Base-by-base conservation (phyloP, 2,329 filamentous ascomycete genomes). In the Lachnellula cervina region DNA sequence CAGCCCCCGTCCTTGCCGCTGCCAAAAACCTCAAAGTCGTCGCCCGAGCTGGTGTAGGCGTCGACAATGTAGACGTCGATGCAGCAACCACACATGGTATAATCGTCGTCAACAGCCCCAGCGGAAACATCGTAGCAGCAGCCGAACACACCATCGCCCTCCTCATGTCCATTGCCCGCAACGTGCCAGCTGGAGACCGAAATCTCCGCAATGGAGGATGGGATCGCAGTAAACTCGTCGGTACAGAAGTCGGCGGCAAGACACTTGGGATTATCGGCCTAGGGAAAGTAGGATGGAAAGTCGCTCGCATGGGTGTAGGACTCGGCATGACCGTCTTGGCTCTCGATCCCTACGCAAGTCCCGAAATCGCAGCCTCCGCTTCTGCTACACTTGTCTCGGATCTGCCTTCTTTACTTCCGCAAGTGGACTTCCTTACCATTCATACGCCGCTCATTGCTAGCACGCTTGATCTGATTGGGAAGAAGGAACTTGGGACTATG, bases 201-300 rank as follows among this genome's bases (percentile, higher is more conserved):
- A 83, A 80, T 57, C 74, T 90, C 60, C 89, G 91, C 65, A 75
- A 70, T n/a, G 86, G 85, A 0, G 83, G 81, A 51, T 93, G 89
- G 89, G 88, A 92, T 69, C 77, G 89, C 54, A 83, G 84, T 66
- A 82, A 83, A 63, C 77, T 92, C 3, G 86, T 90, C 0, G 89
- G 89, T 4, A 81, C 90, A 17, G 89, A 93, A 70, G 84, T 92
- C 11, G 87, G 89, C 49, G 82, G 85, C 46, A 93, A 92, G 74
- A 87, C 82, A 1, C 74, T 93, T 6, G 88, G 85, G 1, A 86
- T 93, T 49, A 82, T 94, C 40, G 89, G 89, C 1, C 73, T 92
- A 25, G 89, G 89, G n/a, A 92, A 92, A 74, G 88, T 93, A 28
- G 89, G 89, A 21, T 77, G 92, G 67, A 88, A 87, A 50, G 89